Conservation (phyloP, 352 stramenopile species). For the Phytopythium boreale region DNA sequence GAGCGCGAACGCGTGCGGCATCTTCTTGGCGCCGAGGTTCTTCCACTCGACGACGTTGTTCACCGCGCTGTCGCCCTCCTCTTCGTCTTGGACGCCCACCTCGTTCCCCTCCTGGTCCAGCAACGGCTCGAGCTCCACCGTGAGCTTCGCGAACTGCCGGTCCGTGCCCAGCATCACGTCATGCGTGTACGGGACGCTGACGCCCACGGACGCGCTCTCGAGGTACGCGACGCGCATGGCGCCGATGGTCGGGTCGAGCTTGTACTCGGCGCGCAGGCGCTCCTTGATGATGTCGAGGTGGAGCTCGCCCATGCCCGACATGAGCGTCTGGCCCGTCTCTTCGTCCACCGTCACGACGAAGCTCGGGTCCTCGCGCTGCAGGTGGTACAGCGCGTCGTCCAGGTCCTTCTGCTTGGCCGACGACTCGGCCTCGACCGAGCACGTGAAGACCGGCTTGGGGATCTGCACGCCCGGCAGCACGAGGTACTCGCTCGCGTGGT, state of each 20-base stretch:
- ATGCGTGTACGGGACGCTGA: slow-evolving; percentile 45
- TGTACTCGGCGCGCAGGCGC: slow-evolving; percentile 87
- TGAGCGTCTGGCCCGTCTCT: slow-evolving; percentile 97
- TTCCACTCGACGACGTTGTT: slow-evolving; percentile 63
- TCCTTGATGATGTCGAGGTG: slow-evolving; percentile 94
- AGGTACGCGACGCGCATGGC: slow-evolving; percentile 90
- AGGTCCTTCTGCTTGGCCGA: slow-evolving; percentile 85
- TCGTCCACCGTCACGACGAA: slow-evolving; percentile 94
- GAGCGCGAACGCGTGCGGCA: slow-evolving; percentile 60
- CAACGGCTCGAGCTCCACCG: slow-evolving; percentile 44
- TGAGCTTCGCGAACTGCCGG: slow-evolving; percentile 69
- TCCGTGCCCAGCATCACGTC: slow-evolving; percentile 69
- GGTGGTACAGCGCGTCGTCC: slow-evolving; percentile 68
- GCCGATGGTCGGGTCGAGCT: slow-evolving; percentile 79
- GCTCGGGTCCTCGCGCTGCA: slow-evolving; percentile 95
- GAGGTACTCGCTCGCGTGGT: slow-evolving; percentile 21
- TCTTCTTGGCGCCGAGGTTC: slow-evolving; percentile 42
- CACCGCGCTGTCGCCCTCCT: slow-evolving; percentile 22
- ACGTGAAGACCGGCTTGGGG: slow-evolving; percentile 87
- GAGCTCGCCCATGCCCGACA: slow-evolving; percentile 95
- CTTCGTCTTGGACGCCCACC: slow-evolving; percentile 11
- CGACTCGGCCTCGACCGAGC: slow-evolving; percentile 88
- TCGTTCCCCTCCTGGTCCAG: slow-evolving; percentile 28
- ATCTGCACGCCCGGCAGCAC: slow-evolving; percentile 65
- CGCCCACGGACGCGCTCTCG: slow-evolving; percentile 67